Base-by-base conservation (phyloP, 805 yeast genomes). In the Wickerhamomyces kurtzmanii region DNA sequence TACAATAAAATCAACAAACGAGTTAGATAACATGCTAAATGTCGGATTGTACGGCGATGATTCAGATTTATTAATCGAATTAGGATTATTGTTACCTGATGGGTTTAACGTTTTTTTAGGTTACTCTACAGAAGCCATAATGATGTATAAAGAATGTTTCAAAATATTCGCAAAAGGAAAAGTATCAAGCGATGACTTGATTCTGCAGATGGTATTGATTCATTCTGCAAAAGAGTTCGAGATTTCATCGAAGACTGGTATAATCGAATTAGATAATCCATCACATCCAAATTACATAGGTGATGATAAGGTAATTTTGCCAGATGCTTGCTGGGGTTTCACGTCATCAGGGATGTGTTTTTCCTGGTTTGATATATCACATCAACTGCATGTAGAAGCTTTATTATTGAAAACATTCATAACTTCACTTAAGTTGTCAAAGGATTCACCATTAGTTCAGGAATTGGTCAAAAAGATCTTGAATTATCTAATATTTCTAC, bases 1-100 rank as follows among this genome's bases (percentile, higher is more conserved):
- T 0, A 70, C 78, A 0, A 51, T 71, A 8, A 59, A 62, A 15
- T 47, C 59, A 16, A 64, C 61, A 20, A 62, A 55, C 10, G 78
- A 72, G 30, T 43, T 72, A 6, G 69, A 55, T 22, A 39, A 37
- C 12, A 28, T 49, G 20, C 29, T 47, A 5, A 46, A 43, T 24
- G 42, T 45, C 15, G 55, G 50, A 1, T 24, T 45, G 5, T 42
- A 39, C 15, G 41, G 44, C 2, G 25, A 29, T 3, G 34, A 39
- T 21, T 34, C 42, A 26, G 31, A 31, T 2, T 27, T 37, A 9
- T 39, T 45, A 13, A 29, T 41, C 9, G 40, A 44, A 12, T 34
- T 43, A 33, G 51, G 51, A 3, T 27, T 49, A 9, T 26, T 47
- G 12, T 14, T 47, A 12, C 37, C 34, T 0, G 42, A 45, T 27